Conservation (phyloP, 495 filamentous ascomycete genomes). For the Geoglossum glabrum region DNA sequence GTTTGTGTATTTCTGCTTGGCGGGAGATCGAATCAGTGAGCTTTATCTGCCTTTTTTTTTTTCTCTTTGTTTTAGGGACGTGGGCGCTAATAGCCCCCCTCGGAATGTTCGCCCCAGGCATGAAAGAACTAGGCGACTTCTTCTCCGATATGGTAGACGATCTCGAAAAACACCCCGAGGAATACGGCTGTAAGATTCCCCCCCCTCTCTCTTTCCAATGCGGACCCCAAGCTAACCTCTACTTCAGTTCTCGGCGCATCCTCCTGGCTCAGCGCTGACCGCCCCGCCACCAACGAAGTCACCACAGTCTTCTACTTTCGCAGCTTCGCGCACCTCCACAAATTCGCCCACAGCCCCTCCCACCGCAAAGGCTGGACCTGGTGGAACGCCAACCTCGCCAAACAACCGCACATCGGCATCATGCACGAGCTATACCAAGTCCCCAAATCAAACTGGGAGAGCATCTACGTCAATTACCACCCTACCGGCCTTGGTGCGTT, state of each 20-base stretch:
- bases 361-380: slow-evolving; percentile 29
- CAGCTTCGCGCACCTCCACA: slow-evolving; percentile 24
- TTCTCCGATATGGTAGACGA: slow-evolving; percentile 15
- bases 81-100: slow-evolving; percentile 6
- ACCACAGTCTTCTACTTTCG: slow-evolving; percentile 28
- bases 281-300: slow-evolving; percentile 17
- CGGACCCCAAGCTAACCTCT: background rate
- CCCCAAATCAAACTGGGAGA: background rate
- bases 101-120: slow-evolving; percentile 17
- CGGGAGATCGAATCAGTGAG: background rate
- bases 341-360: slow-evolving; percentile 26
- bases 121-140: slow-evolving; percentile 10
- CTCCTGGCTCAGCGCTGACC: slow-evolving; percentile 9
- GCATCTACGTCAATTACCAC: background rate
- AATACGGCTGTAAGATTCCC: slow-evolving; percentile 14
- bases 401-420: slow-evolving; percentile 24
- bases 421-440: slow-evolving; percentile 27
- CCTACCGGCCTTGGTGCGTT: background rate
- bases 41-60: background rate
- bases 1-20: background rate
- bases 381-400: slow-evolving; percentile 19
- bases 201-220: background rate
- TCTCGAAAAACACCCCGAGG: slow-evolving; percentile 10
- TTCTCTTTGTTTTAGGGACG: background rate
- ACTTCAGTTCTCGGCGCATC: slow-evolving; percentile 9